These are phyloP conservation scores for Populus hybrid DNA, from an alignment of 441 rosid species.

Conservation along the genomic window DNA sequence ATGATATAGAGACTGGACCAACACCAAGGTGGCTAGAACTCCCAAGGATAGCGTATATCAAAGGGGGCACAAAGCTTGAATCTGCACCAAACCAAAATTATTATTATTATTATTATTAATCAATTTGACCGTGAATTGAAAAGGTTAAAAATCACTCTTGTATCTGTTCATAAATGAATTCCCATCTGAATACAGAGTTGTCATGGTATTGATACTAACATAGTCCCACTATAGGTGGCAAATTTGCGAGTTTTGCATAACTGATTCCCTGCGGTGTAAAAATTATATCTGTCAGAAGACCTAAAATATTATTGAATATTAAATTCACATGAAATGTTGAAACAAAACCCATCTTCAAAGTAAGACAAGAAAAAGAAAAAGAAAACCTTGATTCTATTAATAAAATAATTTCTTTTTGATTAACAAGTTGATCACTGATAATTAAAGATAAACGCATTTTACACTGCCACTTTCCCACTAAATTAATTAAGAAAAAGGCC, in stretches of 20 bases:
- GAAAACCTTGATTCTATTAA: background rate
- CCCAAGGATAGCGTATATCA: conserved; percentile 82
- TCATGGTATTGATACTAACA: conserved; percentile 48
- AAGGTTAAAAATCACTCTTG: background rate
- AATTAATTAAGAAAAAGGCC: conserved; percentile 7
- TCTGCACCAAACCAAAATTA: conserved; percentile 44
- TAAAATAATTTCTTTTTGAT: background rate
- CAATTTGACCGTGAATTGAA: background rate
- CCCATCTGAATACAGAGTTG: background rate
- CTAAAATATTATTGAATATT: background rate
- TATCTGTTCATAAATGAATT: background rate
- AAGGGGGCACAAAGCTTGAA: conserved; percentile 98
- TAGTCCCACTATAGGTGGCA: conserved; percentile 91
- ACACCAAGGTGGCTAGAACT: conserved; percentile 92
- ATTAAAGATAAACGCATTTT: conserved; percentile 9
- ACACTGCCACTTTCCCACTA: background rate
- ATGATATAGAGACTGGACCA: conserved; percentile 98
- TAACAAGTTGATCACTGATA: background rate
- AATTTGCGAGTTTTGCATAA: conserved; percentile 95
- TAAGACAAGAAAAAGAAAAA: background rate
- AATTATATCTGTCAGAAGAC: conserved; percentile 3
- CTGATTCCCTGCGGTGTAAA: conserved; percentile 76
- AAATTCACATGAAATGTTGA: conserved; percentile 13
- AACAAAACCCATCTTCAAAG: conserved; percentile 8
- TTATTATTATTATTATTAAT: background rate